These are phyloP conservation scores for Dacryopinax primogenitus DNA, from an alignment of 768 basidiomycete genomes.

Conservation along the genomic window DNA sequence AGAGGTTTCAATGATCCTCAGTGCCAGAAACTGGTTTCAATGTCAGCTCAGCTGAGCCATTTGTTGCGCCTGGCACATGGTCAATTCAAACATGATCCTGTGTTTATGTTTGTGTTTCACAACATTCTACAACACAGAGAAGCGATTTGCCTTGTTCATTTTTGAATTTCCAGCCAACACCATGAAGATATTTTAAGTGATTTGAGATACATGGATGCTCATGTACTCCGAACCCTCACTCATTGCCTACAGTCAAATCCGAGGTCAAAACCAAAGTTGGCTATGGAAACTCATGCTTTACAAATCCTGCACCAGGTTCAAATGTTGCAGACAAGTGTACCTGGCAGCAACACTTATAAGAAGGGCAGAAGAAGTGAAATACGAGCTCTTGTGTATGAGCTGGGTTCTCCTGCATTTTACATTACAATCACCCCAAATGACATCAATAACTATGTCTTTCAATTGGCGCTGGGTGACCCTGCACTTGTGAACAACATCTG, in stretches of 20 bases:
- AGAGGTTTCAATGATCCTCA: conserved; percentile 32
- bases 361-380: conserved; percentile 31
- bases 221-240: conserved; percentile 21
- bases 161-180: conserved; percentile 22
- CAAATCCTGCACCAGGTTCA: conserved; percentile 21
- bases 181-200: conserved; percentile 24
- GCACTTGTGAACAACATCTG: conserved; percentile 29
- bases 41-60: conserved; percentile 29
- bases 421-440: conserved; percentile 39
- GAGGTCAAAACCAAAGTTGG: conserved; percentile 13
- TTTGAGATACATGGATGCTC: conserved; percentile 22
- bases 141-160: conserved; percentile 25
- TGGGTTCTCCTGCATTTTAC: conserved; percentile 33
- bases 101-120: conserved; percentile 33
- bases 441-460: conserved; percentile 32
- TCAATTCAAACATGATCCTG: conserved; percentile 30
- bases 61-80: conserved; percentile 25
- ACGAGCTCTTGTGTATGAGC: conserved; percentile 23
- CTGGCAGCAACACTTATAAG: conserved; percentile 25
- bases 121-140: conserved; percentile 31
- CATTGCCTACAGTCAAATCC: conserved; percentile 21
- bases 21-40: conserved; percentile 18
- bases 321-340: conserved; percentile 16
- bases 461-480: conserved; percentile 29
- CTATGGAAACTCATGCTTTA: conserved; percentile 26